phyloP scores from a whole-genome alignment of 2,329 filamentous ascomycete genomes.

The Nigrospora oryzae region DNA sequence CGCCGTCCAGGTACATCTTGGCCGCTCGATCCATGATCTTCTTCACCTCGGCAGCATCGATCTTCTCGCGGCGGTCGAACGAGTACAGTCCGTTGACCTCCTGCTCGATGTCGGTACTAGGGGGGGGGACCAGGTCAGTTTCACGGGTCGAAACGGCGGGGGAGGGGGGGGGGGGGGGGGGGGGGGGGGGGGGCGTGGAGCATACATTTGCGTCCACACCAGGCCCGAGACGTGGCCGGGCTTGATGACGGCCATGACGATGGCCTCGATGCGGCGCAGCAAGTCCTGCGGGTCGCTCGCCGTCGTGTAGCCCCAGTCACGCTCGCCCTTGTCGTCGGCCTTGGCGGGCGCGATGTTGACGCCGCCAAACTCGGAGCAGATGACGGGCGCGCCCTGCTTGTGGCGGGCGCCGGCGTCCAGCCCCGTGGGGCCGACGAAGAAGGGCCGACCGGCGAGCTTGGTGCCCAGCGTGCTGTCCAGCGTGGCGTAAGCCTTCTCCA shows the following conservation, averaged over 20 bases:
- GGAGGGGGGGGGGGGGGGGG: neutral
- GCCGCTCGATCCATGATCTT: constrained; percentile 46
- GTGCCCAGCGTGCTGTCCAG: constrained; percentile 44
- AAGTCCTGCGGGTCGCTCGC: constrained; percentile 52
- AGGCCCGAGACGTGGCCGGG: constrained; percentile 51
- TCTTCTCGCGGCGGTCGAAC: constrained; percentile 51
- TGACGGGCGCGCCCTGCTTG: constrained; percentile 44
- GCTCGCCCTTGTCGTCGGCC: constrained; percentile 26
- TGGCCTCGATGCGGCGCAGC: constrained; percentile 45
- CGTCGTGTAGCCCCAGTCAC: constrained; percentile 63
- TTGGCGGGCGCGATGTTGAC: constrained; percentile 53
- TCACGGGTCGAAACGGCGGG: constrained; percentile 7
- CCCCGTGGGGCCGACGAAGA: constrained; percentile 43
- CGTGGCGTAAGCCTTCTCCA: constrained; percentile 44
- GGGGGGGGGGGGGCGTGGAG: constrained; percentile 3
- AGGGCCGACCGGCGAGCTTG: constrained; percentile 38
- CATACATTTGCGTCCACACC: constrained; percentile 59
- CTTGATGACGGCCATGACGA: constrained; percentile 49
- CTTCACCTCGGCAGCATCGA: constrained; percentile 48
- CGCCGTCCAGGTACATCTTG: constrained; percentile 26
- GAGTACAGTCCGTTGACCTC: constrained; percentile 61
- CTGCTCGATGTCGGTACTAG: constrained; percentile 51
- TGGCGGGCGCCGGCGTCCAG: constrained; percentile 43
- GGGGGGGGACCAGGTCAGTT: neutral
- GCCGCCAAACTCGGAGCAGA: constrained; percentile 61